Base-by-base conservation (phyloP, 108 stramenopile species). In the Nannochloropsis granulata region DNA sequence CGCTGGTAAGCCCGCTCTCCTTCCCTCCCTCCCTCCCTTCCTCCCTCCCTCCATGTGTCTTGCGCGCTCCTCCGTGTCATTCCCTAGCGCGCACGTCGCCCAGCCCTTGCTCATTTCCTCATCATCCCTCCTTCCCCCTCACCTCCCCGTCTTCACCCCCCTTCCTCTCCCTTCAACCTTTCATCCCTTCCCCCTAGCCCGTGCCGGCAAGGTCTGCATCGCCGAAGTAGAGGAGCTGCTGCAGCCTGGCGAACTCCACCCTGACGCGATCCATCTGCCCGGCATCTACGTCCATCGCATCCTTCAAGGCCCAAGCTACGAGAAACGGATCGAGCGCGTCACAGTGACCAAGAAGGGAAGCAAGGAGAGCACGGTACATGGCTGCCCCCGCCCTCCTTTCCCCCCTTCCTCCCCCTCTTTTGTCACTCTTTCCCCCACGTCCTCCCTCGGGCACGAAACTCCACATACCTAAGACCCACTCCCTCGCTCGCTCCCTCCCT, bases 221-320 rank as follows among this genome's bases (percentile, higher is more conserved):
- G 96, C 92, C 23, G 96, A 97, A 88, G 96, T 94, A 12, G 96
- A 97, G 93, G 90, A 86, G 24, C 93, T 97, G 83, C 95, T 97
- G 2, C 90, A 92, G 82, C 92, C 95, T 12, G 96, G 96, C 26
- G 92, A 90, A 43, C 84, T 97, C 25, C 88, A 91, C 82, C 95
- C 96, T n/a, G 91, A 94, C 85, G 93, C 94, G 78, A 91, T 97
- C 44, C 95, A 97, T 87, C 82, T 95, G 12, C 94, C 94, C 24
- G 95, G 96, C 23, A 92, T 97, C 13, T 97, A 94, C 86, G 94
- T 97, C 24, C 84, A 95, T 83, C 93, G 94, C 81, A 84, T 97
- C 45, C 93, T 97, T 85, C 81, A 87, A 81, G 94, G 94, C 78
- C 86, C 85, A 44, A 83, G 85, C 79, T 93, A 94, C 83, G 94